Percentiles rank a stretch among this genome's conserved stretches.
Evolutionary conservation across 176 grass and related monocot genomes (phyloP).

Genomic region (Juncus inflexus): DNA sequence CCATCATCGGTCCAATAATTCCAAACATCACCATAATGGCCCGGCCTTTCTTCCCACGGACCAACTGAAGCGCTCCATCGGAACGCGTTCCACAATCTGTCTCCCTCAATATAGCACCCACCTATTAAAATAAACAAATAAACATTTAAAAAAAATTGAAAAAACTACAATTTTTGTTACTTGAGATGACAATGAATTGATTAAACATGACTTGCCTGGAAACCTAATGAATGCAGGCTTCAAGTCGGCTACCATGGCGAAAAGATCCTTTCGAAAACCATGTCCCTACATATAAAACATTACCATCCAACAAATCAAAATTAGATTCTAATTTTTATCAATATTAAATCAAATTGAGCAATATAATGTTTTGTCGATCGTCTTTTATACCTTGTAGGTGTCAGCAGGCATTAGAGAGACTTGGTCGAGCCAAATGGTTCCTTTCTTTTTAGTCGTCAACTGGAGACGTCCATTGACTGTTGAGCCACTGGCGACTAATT

Average conservation of each 20-base stretch:
- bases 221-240: constrained; percentile 75
- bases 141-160: constrained; percentile 17
- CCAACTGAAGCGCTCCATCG: constrained; percentile 70
- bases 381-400: constrained; percentile 33
- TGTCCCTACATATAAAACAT: constrained; percentile 41
- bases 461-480: constrained; percentile 33
- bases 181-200: constrained; percentile 1
- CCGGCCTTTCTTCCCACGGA: constrained; percentile 88
- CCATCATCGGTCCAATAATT: constrained; percentile 97
- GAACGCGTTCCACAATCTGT: constrained; percentile 82
- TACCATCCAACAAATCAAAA: background rate
- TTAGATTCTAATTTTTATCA: background rate
- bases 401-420: constrained; percentile 36
- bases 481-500: constrained; percentile 31
- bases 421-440: constrained; percentile 49
- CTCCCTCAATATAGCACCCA: constrained; percentile 76
- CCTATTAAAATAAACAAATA: constrained; percentile 41
- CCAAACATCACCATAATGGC: constrained; percentile 92
- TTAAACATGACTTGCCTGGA: constrained; percentile 46
- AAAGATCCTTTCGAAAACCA: constrained; percentile 65
- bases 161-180: background rate
- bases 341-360: constrained; percentile 1
- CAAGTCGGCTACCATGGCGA: constrained; percentile 70
- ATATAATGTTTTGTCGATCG: background rate
- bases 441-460: constrained; percentile 40